Base-by-base conservation (phyloP, 495 filamentous ascomycete genomes). In the Darksidea phi region DNA sequence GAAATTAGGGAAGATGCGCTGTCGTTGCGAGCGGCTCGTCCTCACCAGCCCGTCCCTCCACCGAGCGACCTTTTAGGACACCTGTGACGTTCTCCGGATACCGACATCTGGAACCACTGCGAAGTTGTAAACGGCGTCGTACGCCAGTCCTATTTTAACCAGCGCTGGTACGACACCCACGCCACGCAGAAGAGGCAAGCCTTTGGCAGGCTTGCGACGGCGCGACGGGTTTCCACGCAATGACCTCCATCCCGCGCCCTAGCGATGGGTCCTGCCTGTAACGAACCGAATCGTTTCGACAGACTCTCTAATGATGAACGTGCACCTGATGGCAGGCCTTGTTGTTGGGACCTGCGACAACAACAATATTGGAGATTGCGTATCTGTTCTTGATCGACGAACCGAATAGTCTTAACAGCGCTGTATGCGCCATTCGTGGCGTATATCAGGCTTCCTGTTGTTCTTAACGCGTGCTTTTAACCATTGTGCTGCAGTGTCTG, bases 271-370 rank as follows among this genome's bases (percentile, higher is more conserved):
- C 13, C 47, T 11, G 6, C 18, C 46, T 15, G 24, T 26, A 48
- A 21, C 46, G 24, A 48, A 48, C 21, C 34, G 10, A 12, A 51
- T 11, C 18, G 46, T 48, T 5, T 48, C 21, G 26, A 51, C 23
- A 36, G 13, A 2, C 48, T 51, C 48, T 34, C 48, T 51, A 51
- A 51, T 51, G 48, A 36, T 24, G 48, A 20, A 25, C 41, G 46
- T 48, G 17, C 46, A 12, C 41, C 15, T 20, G 23, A 20, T 7
- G 46, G 46, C 46, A 48, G 46, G 24, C 46, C 17, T 48, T 48
- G 46, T 17, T 48, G 46, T 48, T 48, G 24, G 46, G 21, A 45
- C 25, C 1, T 24, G 21, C n/a, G 28, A 32, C 28, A 32, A 32
- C 28, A 10, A 32, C 28, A 32, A 32, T 32, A 15, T 7, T 38